Conservation (phyloP, 371 early-diverging fungal genomes). For the Mucor ambiguus region DNA sequence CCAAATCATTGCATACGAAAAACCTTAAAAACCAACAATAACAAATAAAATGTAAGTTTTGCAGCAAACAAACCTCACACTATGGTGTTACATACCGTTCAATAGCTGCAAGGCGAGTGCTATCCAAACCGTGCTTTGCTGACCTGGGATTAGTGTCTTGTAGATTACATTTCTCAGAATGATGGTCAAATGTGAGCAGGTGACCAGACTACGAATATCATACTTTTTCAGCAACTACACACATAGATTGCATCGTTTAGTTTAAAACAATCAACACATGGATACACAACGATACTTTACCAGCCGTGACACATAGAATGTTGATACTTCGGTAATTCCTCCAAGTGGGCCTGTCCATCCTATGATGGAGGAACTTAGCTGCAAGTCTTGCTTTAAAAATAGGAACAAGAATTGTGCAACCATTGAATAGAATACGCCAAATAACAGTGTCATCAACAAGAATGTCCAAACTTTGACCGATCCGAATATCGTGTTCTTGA, state of each 20-base stretch:
- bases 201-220: slow-evolving; percentile 27
- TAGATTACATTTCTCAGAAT: slow-evolving; percentile 37
- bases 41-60: background rate
- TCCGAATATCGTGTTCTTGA: slow-evolving; percentile 20
- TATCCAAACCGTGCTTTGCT: slow-evolving; percentile 18
- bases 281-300: slow-evolving; percentile 18
- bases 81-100: slow-evolving; percentile 24
- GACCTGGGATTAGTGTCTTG: slow-evolving; percentile 25
- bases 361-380: slow-evolving; percentile 33
- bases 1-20: slow-evolving; percentile 44
- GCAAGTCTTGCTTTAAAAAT: slow-evolving; percentile 37
- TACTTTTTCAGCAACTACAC: slow-evolving; percentile 35
- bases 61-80: too few relatives aligned
- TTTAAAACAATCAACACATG: background rate
- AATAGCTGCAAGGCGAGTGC: slow-evolving; percentile 35
- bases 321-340: slow-evolving; percentile 45
- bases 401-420: slow-evolving; percentile 46
- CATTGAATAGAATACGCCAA: slow-evolving; percentile 49
- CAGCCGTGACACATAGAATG: slow-evolving; percentile 44
- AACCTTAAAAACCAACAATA: background rate
- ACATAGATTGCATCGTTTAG: background rate
- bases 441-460: slow-evolving; percentile 33
- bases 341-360: slow-evolving; percentile 53
- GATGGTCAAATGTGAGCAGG: slow-evolving; percentile 31
- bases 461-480: slow-evolving; percentile 37